phyloP scores from a whole-genome alignment of 495 filamentous ascomycete genomes.

The Trichoderma erinaceum region DNA sequence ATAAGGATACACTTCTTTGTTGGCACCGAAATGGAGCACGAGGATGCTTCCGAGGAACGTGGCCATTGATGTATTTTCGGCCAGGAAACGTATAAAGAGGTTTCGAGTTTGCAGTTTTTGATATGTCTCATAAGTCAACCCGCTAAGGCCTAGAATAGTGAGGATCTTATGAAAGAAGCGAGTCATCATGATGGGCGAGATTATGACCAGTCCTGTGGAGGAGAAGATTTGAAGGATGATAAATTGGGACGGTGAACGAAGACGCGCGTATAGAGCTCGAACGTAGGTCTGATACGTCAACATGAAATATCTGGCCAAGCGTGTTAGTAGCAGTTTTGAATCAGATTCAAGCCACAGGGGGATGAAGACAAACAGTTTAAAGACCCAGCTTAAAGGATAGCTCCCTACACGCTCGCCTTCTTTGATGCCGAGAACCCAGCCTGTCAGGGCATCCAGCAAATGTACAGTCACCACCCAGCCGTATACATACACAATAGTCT shows the following conservation, averaged over 20 bases:
- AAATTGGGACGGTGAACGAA: conserved; percentile 54
- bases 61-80: conserved; percentile 61
- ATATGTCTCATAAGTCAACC: conserved; percentile 50
- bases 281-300: conserved; percentile 65
- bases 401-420: conserved; percentile 56
- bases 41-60: conserved; percentile 54
- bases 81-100: conserved; percentile 56
- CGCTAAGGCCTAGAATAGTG: conserved; percentile 41
- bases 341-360: background rate
- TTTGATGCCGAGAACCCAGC: conserved; percentile 54
- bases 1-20: conserved; percentile 55
- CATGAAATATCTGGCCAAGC: conserved; percentile 48
- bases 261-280: conserved; percentile 58
- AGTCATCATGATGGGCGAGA: conserved; percentile 56
- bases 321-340: background rate
- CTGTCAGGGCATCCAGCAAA: conserved; percentile 51
- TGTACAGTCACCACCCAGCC: conserved; percentile 59
- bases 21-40: conserved; percentile 55
- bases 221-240: conserved; percentile 53
- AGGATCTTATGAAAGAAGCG: conserved; percentile 46
- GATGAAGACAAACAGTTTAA: conserved; percentile 52
- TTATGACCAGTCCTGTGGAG: conserved; percentile 50
- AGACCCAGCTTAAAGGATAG: conserved; percentile 58
- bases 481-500: conserved; percentile 60
- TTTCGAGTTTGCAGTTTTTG: conserved; percentile 54